Evolutionary conservation across 768 basidiomycete genomes (phyloP).

Genomic region (Rhizopogon salebrosus): DNA sequence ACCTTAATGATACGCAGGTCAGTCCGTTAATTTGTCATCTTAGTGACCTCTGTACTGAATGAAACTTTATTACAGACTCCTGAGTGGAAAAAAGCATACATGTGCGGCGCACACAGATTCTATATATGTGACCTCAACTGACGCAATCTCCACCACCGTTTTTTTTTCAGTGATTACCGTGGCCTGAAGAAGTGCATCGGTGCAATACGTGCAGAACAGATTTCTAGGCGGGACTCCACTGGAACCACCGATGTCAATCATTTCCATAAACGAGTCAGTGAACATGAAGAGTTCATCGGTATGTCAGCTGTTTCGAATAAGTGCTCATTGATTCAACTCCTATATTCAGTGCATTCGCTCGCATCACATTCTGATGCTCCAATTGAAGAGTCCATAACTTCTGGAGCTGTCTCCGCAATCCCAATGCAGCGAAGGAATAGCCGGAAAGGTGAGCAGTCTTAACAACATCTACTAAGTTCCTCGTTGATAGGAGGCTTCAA

Average conservation of each 20-base stretch:
- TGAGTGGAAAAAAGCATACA: conserved; percentile 44
- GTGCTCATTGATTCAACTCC: not conserved
- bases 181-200: conserved; percentile 64
- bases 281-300: conserved; percentile 1
- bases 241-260: conserved; percentile 2
- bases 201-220: conserved; percentile 40
- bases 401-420: not conserved
- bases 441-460: conserved; percentile 9
- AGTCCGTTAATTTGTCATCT: not conserved
- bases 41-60: not conserved
- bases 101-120: conserved; percentile 13
- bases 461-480: no score
- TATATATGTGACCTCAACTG: not conserved
- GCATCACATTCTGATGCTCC: not conserved
- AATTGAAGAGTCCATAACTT: not conserved
- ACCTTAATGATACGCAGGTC: conserved; percentile 69
- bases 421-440: not conserved
- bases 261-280: not conserved
- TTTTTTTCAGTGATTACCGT: conserved; percentile 57
- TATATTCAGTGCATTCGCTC: not conserved
- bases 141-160: not conserved
- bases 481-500: not conserved
- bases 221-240: conserved; percentile 11
- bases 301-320: not conserved
- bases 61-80: conserved; percentile 42